A percentile compares a stretch with the other conserved stretches of the same genome.
Conservation (phyloP, 2,329 filamentous ascomycete species). For the Verticillium albo-atrum region DNA sequence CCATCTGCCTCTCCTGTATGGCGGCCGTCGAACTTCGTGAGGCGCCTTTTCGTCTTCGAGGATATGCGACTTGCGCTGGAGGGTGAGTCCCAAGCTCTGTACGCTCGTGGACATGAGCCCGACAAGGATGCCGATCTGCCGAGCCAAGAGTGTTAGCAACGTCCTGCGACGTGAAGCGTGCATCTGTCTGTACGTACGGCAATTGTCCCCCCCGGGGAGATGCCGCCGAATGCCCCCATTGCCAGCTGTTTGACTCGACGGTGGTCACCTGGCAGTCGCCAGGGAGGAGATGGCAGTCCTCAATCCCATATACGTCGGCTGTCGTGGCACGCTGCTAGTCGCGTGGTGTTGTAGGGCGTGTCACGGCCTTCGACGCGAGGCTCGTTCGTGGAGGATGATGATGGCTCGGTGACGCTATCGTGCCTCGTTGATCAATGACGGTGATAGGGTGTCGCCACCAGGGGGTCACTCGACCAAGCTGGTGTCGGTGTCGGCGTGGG, state of each 20-base stretch:
- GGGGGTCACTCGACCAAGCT: not conserved
- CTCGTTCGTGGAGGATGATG: not conserved
- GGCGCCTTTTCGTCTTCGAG: constrained; percentile 90
- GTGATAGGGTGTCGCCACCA: not conserved
- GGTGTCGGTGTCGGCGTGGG: not conserved
- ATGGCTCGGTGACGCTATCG: not conserved
- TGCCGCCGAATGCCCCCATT: constrained; percentile 70
- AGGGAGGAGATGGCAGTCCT: constrained; percentile 3
- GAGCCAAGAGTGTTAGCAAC: constrained; percentile 13
- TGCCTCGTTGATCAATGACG: not conserved
- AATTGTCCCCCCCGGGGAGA: constrained; percentile 75
- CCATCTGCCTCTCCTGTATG: constrained; percentile 88
- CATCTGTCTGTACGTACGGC: constrained; percentile 50
- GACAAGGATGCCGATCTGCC: constrained; percentile 84
- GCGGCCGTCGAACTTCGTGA: constrained; percentile 75
- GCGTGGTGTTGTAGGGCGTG: not conserved
- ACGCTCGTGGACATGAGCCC: constrained; percentile 91
- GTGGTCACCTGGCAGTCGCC: constrained; percentile 41
- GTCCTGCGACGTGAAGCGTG: not conserved
- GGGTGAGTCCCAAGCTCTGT: constrained; percentile 88
- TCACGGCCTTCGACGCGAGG: not conserved
- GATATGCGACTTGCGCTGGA: constrained; percentile 97
- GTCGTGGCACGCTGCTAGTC: not conserved
- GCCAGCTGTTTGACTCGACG: constrained; percentile 31
- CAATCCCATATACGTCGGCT: constrained; percentile 1